These are phyloP conservation scores for Debaryomycetaceae sp. DNA, from an alignment of 1,139 yeast species.

Conservation along the genomic window DNA sequence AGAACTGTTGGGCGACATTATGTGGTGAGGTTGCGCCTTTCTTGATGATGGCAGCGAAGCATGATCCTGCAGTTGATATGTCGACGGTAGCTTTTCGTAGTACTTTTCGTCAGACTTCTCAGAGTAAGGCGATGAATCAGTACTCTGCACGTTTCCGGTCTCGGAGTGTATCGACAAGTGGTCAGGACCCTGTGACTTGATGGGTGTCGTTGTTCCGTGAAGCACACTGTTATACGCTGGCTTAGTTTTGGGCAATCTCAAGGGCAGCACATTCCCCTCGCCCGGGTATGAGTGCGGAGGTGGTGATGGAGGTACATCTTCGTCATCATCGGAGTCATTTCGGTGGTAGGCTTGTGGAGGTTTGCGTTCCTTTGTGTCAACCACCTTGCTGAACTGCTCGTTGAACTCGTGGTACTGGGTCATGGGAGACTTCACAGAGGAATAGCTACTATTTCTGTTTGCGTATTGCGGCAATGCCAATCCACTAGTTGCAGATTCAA, in stretches of 20 bases:
- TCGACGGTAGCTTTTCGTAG: not conserved
- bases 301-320: slow-evolving; percentile 20
- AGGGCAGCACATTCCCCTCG: slow-evolving; percentile 6
- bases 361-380: slow-evolving; percentile 11
- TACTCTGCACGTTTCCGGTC: slow-evolving; percentile 20
- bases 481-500: slow-evolving; percentile 10
- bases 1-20: slow-evolving; percentile 31
- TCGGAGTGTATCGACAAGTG: slow-evolving; percentile 26
- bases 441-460: slow-evolving; percentile 32
- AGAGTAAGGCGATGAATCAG: slow-evolving; percentile 17
- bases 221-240: slow-evolving; percentile 15
- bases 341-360: slow-evolving; percentile 9
- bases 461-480: slow-evolving; percentile 24
- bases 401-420: slow-evolving; percentile 54
- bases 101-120: slow-evolving; percentile 11
- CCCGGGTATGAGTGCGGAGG: slow-evolving; percentile 14
- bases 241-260: slow-evolving; percentile 11
- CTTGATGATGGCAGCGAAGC: too few relatives aligned
- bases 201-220: slow-evolving; percentile 18
- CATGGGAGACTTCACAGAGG: slow-evolving; percentile 45
- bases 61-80: too few relatives aligned
- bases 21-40: slow-evolving; percentile 18
- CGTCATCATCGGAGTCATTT: slow-evolving; percentile 11
- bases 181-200: slow-evolving; percentile 13
- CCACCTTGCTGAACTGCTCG: slow-evolving; percentile 34